Conservation (phyloP, 2,329 filamentous ascomycete species). For the Phialophora verrucosa region DNA sequence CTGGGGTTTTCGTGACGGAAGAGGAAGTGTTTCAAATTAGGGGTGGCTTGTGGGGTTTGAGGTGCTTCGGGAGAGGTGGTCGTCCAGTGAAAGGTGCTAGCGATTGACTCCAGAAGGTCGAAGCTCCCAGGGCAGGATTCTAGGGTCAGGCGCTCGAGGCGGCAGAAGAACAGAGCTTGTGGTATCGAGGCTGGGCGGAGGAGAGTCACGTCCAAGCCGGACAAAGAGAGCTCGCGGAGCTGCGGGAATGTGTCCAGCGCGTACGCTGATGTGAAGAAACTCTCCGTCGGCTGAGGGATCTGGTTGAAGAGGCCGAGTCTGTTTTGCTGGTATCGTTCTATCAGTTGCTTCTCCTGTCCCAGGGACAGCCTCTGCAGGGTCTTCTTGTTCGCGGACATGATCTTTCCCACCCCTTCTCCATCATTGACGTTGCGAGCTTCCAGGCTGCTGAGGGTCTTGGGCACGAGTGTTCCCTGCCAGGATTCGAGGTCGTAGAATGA, state of each 20-base stretch:
- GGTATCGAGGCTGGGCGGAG: constrained; percentile 32
- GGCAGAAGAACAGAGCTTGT: constrained; percentile 33
- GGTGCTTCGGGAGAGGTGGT: constrained; percentile 29
- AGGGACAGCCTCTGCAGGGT: constrained; percentile 34
- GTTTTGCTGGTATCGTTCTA: constrained; percentile 32
- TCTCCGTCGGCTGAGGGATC: constrained; percentile 32
- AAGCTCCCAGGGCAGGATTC: constrained; percentile 38
- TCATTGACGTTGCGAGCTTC: constrained; percentile 36
- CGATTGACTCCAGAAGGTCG: constrained; percentile 33
- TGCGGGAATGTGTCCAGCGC: constrained; percentile 30
- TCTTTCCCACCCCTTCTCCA: constrained; percentile 32
- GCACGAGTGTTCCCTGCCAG: constrained; percentile 16
- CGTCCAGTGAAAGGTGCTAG: constrained; percentile 33
- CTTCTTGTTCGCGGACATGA: constrained; percentile 34
- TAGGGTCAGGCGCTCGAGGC: constrained; percentile 33
- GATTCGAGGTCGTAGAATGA: constrained; percentile 33
- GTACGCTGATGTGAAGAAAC: constrained; percentile 27
- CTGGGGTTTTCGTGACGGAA: constrained; percentile 37
- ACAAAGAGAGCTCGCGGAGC: constrained; percentile 34
- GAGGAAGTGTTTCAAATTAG: constrained; percentile 35
- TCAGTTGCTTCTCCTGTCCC: constrained; percentile 38
- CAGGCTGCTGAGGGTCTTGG: constrained; percentile 32
- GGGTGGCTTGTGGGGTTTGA: constrained; percentile 24
- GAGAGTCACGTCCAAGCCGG: constrained; percentile 32
- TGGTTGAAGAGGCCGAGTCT: constrained; percentile 26